Base-by-base conservation (phyloP, 2,329 filamentous ascomycete species). In the Sporothrix humicola region DNA sequence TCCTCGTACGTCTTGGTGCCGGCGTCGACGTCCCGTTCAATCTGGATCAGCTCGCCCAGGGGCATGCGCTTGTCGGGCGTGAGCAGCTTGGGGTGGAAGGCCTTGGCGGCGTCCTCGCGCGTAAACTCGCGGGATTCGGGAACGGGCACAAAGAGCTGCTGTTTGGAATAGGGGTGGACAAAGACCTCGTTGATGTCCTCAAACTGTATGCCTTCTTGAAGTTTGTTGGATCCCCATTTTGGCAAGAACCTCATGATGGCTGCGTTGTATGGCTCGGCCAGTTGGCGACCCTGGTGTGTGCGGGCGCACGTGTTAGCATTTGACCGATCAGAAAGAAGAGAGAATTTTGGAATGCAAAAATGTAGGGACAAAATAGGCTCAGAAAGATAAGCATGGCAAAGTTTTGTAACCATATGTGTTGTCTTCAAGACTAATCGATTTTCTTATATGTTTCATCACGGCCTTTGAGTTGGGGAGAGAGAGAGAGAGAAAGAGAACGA, bases 381-480 rank as follows among this genome's bases (percentile, higher is more conserved):
- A 88, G 87, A 91, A 91, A 89, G 87, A 87, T 88, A 89, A 85
- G 85, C 76, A 77, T 77, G 74, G 70, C 73, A 75, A 75, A 75
- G 13, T 68, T 88, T 87, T 92, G 86, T 95, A 95, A 98, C 93
- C 93, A 96, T 91, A 87, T 90, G 82, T 72, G 74, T 83, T 90
- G 95, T 98, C 95, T 97, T 98, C 87, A 97, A 97, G 95, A 98
- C 95, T 98, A 97, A 98, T 98, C 95, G 95, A 89, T 90, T 91
- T 89, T 88, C 87, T 89, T 83, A 81, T 70, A 4, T 80, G 78
- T 79, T 81, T 89, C 88, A 90, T 90, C 88, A 89, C 82, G 75
- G 75, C 74, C 73, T 23, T 17, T 26, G 20, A 52, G n/a, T 31
- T 6, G 37, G 26, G 26, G n/a, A 26, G 71, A 69, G 42, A 23